A percentile compares a stretch with the other conserved stretches of the same genome.
These are phyloP conservation scores for Laetiporus sulphureus DNA, from an alignment of 1,284 basidiomycete genomes.

Conservation along the genomic window DNA sequence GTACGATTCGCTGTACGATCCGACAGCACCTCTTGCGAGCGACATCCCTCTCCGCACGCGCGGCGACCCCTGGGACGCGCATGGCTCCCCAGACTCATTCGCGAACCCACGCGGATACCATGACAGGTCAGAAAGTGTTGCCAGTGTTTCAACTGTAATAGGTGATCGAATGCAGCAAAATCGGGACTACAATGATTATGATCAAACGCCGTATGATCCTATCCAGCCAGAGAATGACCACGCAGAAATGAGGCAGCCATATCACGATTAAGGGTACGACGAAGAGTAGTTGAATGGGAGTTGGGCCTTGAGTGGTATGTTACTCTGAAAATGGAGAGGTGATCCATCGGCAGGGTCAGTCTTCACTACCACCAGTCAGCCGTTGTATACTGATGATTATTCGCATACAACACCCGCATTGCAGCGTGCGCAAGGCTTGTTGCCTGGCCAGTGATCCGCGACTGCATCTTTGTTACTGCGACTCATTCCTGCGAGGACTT, in stretches of 20 bases:
- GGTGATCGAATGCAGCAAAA: slow-evolving; percentile 42
- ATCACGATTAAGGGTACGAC: no score
- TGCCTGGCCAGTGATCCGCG: no score
- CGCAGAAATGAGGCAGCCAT: no score
- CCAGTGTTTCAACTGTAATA: slow-evolving; percentile 51
- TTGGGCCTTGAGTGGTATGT: no score
- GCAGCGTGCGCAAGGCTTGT: no score
- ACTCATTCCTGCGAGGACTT: neutral
- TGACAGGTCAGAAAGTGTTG: slow-evolving; percentile 39
- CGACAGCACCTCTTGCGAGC: slow-evolving; percentile 51
- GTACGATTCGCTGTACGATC: slow-evolving; percentile 72
- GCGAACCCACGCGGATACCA: slow-evolving; percentile 20
- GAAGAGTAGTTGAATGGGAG: no score
- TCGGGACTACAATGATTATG: slow-evolving; percentile 30
- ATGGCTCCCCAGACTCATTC: slow-evolving; percentile 43
- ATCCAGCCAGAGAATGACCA: slow-evolving; percentile 28
- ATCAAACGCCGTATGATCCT: slow-evolving; percentile 24
- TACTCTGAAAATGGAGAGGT: no score
- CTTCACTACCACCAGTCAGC: no score
- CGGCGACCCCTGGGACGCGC: slow-evolving; percentile 69
- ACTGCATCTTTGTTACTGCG: no score
- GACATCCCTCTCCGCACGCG: slow-evolving; percentile 63
- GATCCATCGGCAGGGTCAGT: no score
- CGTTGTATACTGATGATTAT: no score
- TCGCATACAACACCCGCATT: no score